Evolutionary conservation across 2,329 filamentous ascomycete genomes (phyloP).

Genomic region (Fonsecaea monophora): DNA sequence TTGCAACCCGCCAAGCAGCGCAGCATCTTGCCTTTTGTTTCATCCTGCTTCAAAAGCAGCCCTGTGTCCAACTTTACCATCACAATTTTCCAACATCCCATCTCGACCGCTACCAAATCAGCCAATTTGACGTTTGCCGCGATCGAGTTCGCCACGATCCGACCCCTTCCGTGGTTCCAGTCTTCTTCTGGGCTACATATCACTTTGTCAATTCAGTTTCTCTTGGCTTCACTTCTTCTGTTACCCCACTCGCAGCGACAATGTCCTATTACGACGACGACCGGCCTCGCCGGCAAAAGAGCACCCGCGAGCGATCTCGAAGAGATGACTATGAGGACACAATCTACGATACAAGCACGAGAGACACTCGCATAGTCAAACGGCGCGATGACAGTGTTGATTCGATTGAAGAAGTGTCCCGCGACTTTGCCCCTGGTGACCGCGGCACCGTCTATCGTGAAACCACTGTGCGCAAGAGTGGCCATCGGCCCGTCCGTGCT

Average conservation of each 20-base stretch:
- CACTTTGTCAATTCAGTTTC: slow-evolving; percentile 21
- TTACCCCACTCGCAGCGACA: slow-evolving; percentile 15
- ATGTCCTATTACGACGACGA: slow-evolving; percentile 60
- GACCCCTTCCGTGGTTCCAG: slow-evolving; percentile 36
- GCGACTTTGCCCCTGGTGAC: slow-evolving; percentile 80
- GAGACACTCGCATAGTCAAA: slow-evolving; percentile 40
- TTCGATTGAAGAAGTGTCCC: slow-evolving; percentile 79
- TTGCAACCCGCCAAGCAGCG: slow-evolving; percentile 29
- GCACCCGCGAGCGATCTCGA: slow-evolving; percentile 35
- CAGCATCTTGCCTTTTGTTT: slow-evolving; percentile 18
- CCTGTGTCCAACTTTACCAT: slow-evolving; percentile 2
- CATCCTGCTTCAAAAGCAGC: slow-evolving; percentile 18
- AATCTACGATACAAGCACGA: slow-evolving; percentile 36
- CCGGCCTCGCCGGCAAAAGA: slow-evolving; percentile 57
- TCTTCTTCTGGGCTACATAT: slow-evolving; percentile 30
- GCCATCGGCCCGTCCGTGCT: slow-evolving; percentile 41
- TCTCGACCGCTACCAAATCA: neutral
- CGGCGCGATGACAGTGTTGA: slow-evolving; percentile 75
- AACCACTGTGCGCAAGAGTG: slow-evolving; percentile 45
- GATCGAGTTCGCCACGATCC: slow-evolving; percentile 32
- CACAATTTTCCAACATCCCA: neutral
- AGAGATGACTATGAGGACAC: slow-evolving; percentile 38
- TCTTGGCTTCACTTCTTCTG: slow-evolving; percentile 19
- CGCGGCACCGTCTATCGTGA: slow-evolving; percentile 46
- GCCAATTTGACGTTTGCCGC: neutral